Conservation (phyloP, 306 rosid species). For the Gynostemma pentaphyllum region DNA sequence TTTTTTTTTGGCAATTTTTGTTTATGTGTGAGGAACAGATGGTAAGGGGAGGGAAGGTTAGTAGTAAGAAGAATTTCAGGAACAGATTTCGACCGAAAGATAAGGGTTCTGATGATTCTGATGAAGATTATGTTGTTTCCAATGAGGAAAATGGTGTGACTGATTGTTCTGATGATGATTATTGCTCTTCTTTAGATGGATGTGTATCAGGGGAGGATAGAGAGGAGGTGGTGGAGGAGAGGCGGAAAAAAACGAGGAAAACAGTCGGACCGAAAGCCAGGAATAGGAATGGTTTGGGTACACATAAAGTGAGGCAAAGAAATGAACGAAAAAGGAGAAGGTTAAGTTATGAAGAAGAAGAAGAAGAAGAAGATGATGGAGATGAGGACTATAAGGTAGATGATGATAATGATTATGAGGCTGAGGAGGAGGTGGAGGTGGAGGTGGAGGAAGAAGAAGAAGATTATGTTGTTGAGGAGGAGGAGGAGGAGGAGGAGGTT, state of each 20-base stretch:
- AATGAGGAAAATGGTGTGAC: conserved; percentile 53
- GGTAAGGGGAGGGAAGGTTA: conserved; percentile 75
- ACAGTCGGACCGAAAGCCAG: conserved; percentile 37
- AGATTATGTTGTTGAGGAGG: conserved; percentile 26
- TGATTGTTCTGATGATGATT: conserved; percentile 45
- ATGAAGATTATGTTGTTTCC: conserved; percentile 84
- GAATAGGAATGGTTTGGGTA: conserved; percentile 18
- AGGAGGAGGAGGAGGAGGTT: conserved; percentile 21
- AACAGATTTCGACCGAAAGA: conserved; percentile 36
- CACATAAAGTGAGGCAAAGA: conserved; percentile 16
- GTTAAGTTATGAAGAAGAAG: conserved; percentile 9
- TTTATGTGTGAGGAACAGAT: conserved; percentile 46
- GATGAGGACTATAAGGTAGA: conserved; percentile 19
- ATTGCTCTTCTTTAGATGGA: conserved; percentile 49
- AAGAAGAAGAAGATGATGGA: conserved; percentile 15
- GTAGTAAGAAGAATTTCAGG: conserved; percentile 32
- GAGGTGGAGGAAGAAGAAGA: conserved; percentile 21
- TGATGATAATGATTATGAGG: conserved; percentile 8
- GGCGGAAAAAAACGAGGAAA: conserved; percentile 20
- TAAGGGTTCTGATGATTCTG: conserved; percentile 69
- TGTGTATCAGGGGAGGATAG: conserved; percentile 49
- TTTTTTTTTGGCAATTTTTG: not conserved
- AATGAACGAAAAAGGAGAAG: conserved; percentile 20
- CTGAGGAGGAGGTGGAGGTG: conserved; percentile 9
- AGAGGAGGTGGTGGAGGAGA: conserved; percentile 35